phyloP scores from a whole-genome alignment of 345 rosid genomes.

The Salix koriyanagi region DNA sequence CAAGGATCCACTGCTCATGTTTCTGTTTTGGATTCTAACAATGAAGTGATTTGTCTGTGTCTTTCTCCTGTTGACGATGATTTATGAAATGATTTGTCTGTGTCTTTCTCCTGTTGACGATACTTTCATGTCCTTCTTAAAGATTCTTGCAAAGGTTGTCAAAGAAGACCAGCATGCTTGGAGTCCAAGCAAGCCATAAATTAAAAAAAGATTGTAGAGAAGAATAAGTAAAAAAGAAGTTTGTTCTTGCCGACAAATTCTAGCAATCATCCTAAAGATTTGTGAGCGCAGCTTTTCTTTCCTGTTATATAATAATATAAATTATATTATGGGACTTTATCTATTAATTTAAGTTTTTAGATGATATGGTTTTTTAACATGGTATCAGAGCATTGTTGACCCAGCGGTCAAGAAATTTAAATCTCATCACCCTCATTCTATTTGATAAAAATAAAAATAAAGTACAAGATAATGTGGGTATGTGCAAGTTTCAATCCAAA shows the following conservation, averaged over 20 bases:
- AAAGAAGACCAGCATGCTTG: neutral
- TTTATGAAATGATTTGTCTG: neutral
- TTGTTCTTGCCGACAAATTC: neutral
- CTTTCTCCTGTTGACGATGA: neutral
- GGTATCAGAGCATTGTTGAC: too few relatives aligned
- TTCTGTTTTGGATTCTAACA: neutral
- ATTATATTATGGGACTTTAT: too few relatives aligned
- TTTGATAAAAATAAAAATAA: too few relatives aligned
- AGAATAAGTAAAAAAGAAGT: neutral
- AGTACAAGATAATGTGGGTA: too few relatives aligned
- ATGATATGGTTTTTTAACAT: too few relatives aligned
- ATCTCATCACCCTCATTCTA: too few relatives aligned
- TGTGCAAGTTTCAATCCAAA: too few relatives aligned
- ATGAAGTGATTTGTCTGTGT: neutral
- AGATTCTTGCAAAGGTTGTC: neutral
- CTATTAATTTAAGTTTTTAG: too few relatives aligned
- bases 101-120: neutral
- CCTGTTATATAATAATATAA: too few relatives aligned
- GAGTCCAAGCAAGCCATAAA: neutral
- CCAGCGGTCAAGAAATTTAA: too few relatives aligned
- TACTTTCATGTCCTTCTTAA: neutral
- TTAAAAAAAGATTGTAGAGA: neutral
- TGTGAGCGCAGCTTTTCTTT: neutral
- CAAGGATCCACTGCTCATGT: too few relatives aligned
- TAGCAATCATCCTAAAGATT: too few relatives aligned